Evolutionary conservation across 768 basidiomycete genomes (phyloP).

Genomic region (Tephrocybe sp.): DNA sequence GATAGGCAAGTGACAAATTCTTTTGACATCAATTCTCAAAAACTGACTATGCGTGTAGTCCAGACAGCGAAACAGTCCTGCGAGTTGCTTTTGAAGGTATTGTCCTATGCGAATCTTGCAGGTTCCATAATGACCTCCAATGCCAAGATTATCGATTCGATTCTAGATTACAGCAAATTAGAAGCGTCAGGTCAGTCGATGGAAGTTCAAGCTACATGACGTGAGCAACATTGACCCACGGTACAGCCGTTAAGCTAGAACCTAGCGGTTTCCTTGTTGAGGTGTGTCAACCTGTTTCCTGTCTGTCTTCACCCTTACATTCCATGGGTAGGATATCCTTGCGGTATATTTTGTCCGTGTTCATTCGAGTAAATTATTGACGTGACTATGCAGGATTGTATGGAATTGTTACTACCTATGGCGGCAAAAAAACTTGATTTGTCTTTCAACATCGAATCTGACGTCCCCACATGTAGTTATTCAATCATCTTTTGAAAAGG

Average conservation of each 20-base stretch:
- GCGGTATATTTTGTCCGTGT: slow-evolving; percentile 44
- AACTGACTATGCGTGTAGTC: slow-evolving; percentile 32
- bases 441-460: slow-evolving; percentile 66
- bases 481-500: neutral
- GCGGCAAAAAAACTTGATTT: slow-evolving; percentile 73
- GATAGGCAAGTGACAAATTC: slow-evolving; percentile 44
- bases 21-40: neutral
- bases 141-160: slow-evolving; percentile 74
- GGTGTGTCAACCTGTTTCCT: slow-evolving; percentile 26
- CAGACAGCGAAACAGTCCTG: slow-evolving; percentile 80
- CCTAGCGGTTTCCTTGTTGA: slow-evolving; percentile 65
- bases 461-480: slow-evolving; percentile 60
- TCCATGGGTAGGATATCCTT: slow-evolving; percentile 50
- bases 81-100: slow-evolving; percentile 67
- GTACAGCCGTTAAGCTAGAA: slow-evolving; percentile 65
- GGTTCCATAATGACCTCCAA: neutral
- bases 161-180: slow-evolving; percentile 76
- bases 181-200: slow-evolving; percentile 60
- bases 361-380: neutral
- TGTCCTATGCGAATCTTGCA: neutral
- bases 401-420: slow-evolving; percentile 74
- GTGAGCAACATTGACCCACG: slow-evolving; percentile 8
- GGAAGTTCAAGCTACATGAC: neutral
- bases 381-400: slow-evolving; percentile 52
- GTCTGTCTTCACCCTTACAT: neutral